Evolutionary conservation across 129 eudicot species (phyloP).

Genomic region (Flaveria ramosissima): DNA sequence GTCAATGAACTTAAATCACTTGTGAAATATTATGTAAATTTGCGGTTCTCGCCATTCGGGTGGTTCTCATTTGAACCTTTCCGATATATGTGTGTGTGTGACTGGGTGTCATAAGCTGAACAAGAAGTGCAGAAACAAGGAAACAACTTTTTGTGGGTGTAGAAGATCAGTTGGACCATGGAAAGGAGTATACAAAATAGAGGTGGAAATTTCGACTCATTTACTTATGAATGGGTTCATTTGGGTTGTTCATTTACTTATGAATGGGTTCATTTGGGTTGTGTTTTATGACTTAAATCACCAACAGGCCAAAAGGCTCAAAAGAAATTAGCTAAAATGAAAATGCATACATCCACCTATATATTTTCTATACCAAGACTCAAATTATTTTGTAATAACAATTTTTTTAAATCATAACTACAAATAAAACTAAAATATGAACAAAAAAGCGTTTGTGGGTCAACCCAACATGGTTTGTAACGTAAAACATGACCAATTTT

Average conservation of each 20-base stretch:
- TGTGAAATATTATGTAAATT: neutral
- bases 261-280: neutral
- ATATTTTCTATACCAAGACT: neutral
- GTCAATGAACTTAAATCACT: neutral
- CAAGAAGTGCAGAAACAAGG: neutral
- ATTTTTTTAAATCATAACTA: neutral
- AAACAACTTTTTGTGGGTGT: neutral
- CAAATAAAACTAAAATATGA: neutral
- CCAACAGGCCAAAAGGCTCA: neutral
- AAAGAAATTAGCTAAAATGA: neutral
- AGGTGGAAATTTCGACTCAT: neutral
- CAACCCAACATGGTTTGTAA: neutral
- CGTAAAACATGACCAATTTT: neutral
- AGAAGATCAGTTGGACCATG: neutral
- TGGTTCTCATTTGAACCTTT: neutral
- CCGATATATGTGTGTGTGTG: neutral
- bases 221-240: neutral
- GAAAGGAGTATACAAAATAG: neutral
- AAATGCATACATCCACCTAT: neutral
- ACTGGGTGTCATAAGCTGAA: too few relatives aligned
- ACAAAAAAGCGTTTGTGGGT: neutral
- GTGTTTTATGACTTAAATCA: neutral
- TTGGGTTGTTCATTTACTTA: neutral
- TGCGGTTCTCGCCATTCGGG: neutral
- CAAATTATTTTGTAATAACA: neutral